phyloP scores from a whole-genome alignment of 257 asterid genomes.

The Haberlea rhodopensis region DNA sequence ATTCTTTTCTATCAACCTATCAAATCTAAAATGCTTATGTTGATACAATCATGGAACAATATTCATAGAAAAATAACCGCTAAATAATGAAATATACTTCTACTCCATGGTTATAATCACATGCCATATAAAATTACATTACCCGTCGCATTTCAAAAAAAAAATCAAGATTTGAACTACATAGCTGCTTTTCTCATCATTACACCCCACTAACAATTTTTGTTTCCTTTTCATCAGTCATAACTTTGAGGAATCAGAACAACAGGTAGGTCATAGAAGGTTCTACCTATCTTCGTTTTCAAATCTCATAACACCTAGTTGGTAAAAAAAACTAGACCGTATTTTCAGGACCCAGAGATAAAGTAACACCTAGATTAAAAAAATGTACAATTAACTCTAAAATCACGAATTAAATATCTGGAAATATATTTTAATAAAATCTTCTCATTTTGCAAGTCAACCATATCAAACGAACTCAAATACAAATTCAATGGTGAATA shows the following conservation, averaged over 20 bases:
- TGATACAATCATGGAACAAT: no score
- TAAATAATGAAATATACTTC: not conserved
- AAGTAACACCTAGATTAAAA: no score
- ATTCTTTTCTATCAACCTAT: not conserved
- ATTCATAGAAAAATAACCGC: not conserved
- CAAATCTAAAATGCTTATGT: not conserved
- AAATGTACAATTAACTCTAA: no score
- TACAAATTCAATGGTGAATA: not conserved
- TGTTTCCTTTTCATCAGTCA: not conserved
- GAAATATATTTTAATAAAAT: no score
- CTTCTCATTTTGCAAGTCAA: not conserved
- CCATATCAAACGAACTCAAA: not conserved
- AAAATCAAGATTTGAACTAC: no score
- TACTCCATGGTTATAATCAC: not conserved
- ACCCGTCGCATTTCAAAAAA: not conserved
- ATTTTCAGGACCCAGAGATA: no score
- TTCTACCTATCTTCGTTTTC: no score
- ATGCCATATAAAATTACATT: not conserved
- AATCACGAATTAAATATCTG: not conserved
- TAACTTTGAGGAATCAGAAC: not conserved
- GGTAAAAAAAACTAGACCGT: no score
- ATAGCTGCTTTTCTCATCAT: no score
- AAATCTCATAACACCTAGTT: no score
- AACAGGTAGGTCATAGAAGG: not conserved
- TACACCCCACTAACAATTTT: no score